Conservation (phyloP, 495 filamentous ascomycete genomes). For the Jackrogersella multiformis region DNA sequence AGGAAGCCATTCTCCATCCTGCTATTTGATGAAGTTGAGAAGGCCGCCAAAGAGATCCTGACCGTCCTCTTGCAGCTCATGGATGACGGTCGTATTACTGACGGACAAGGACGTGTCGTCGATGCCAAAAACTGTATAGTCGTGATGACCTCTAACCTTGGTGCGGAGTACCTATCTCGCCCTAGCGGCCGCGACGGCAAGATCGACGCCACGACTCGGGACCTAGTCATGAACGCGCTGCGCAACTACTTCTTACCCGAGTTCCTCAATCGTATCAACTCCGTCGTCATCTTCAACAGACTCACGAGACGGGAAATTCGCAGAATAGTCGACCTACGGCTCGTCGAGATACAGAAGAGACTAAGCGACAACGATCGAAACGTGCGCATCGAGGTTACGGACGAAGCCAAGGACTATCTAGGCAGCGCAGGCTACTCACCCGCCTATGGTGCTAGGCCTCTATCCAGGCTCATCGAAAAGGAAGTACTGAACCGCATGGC, state of each 20-base stretch:
- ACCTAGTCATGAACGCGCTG: constrained; percentile 87
- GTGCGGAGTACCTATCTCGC: constrained; percentile 90
- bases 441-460: constrained; percentile 89
- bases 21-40: constrained; percentile 97
- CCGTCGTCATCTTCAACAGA: constrained; percentile 97
- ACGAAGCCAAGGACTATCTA: constrained; percentile 89
- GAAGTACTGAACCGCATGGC: constrained; percentile 94
- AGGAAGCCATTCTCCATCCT: constrained; percentile 97
- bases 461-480: constrained; percentile 90
- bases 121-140: constrained; percentile 98
- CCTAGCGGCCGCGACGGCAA: constrained; percentile 77
- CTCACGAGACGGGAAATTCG: constrained; percentile 88
- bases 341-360: constrained; percentile 89
- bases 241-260: constrained; percentile 97
- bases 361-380: constrained; percentile 82
- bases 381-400: constrained; percentile 76
- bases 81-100: constrained; percentile 98
- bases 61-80: constrained; percentile 97
- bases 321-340: constrained; percentile 91
- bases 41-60: constrained; percentile 96
- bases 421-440: constrained; percentile 90
- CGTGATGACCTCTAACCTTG: constrained; percentile 98
- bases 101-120: constrained; percentile 92
- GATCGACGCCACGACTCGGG: constrained; percentile 86
- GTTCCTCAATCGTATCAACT: constrained; percentile 96